Base-by-base conservation (phyloP, 176 grass and related monocot genomes). In the Eragrostis curvula region DNA sequence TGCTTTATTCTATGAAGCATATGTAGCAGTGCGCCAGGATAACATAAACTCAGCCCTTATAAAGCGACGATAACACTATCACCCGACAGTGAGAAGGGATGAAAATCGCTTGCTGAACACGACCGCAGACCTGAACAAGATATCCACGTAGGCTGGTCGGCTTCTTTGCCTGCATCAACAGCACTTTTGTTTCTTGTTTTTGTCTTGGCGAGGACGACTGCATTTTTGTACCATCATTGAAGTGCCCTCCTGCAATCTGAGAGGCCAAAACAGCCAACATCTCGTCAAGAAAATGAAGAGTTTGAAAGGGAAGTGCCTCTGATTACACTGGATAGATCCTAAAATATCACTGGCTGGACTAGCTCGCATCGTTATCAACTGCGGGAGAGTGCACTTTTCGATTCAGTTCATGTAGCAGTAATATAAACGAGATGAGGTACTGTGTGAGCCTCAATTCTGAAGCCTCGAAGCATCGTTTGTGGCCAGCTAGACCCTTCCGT, bases 401-500 rank as follows among this genome's bases (percentile, higher is more conserved):
- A 61, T 63, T n/a, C 56, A 36, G 32, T 8, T 45, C 43, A 59
- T 59, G n/a, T n/a, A n/a, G 5, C 8, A 25, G n/a, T 9, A 59
- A n/a, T 45, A 10, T 7, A 45, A 68, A 8, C 1, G 18, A 21
- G 5, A 49, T 8, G 36, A 56, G 36, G 48, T 46, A 29, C 45
- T 20, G 58, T 12, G n/a, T 1, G 17, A n/a, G 6, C 52, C 53
- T 46, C 13, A 17, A 59, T 23, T 24, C 41, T 3, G 32, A 59
- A 41, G 53, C 53, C 64, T 68, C n/a, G 78, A 80, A 80, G 48
- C n/a, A 55, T 71, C 75, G 12, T n/a, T 28, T 66, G 27, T 32
- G 23, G 45, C 63, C 56, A 52, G 24, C 14, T 21, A n/a, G 52
- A 40, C 46, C 44, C 28, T 8, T 39, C 39, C 44, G 73, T 28